Percentiles rank a stretch among this genome's conserved stretches.
Evolutionary conservation across 305 asterid species (phyloP).

Genomic region (Fraxinus floribunda): DNA sequence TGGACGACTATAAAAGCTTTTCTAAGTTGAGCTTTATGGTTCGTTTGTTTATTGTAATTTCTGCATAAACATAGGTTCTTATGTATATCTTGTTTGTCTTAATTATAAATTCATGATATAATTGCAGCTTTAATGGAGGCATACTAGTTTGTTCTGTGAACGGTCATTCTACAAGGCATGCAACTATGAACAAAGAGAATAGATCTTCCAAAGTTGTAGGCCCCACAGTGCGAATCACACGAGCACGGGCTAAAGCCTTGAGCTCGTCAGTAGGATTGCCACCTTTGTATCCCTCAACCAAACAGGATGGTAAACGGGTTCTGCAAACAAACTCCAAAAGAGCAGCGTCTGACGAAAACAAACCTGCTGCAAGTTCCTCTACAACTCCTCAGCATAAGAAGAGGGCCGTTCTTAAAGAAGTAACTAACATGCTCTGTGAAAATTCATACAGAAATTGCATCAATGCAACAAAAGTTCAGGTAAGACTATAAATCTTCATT

Average conservation of each 20-base stretch:
- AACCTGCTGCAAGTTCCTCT: slow-evolving; percentile 31
- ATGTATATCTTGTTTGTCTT: slow-evolving; percentile 11
- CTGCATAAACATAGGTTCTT: slow-evolving; percentile 1
- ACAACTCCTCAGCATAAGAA: slow-evolving; percentile 49
- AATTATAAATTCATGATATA: slow-evolving; percentile 16
- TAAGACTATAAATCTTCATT: slow-evolving; percentile 21
- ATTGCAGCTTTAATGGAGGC: slow-evolving; percentile 47
- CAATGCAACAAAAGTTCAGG: slow-evolving; percentile 51
- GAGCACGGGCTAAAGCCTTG: slow-evolving; percentile 71
- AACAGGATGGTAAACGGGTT: slow-evolving; percentile 45
- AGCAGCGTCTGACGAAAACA: slow-evolving; percentile 45
- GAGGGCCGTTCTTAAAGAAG: slow-evolving; percentile 77
- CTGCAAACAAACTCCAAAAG: slow-evolving; percentile 55
- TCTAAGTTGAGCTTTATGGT: slow-evolving; percentile 3
- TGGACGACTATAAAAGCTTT: not conserved
- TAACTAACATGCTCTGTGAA: slow-evolving; percentile 60
- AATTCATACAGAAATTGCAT: slow-evolving; percentile 44
- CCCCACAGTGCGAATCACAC: slow-evolving; percentile 57
- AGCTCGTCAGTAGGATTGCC: slow-evolving; percentile 63
- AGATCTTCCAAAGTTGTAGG: slow-evolving; percentile 37
- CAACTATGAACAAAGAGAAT: slow-evolving; percentile 64
- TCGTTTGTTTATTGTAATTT: slow-evolving; percentile 3
- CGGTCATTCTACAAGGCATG: slow-evolving; percentile 35
- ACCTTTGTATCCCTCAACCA: slow-evolving; percentile 58
- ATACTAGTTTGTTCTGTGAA: slow-evolving; percentile 28